Percentiles rank a stretch among this genome's conserved stretches.
Evolutionary conservation across 192 early-diverging fungal species (phyloP).

Genomic region (Backusella parvicylindrica): DNA sequence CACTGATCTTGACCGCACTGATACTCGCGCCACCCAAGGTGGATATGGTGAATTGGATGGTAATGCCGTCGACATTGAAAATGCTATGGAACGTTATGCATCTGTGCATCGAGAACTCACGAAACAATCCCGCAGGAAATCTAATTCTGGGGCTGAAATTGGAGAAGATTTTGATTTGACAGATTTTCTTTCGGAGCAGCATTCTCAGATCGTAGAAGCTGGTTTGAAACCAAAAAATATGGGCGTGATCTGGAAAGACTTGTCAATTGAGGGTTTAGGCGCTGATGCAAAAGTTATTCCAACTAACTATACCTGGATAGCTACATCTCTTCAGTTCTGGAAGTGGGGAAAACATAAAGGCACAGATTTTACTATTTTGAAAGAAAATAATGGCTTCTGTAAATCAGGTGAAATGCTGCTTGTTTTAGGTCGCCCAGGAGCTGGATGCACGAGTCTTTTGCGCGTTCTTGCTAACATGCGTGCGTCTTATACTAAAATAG

Average conservation of each 20-base stretch:
- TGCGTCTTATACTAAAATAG: conserved; percentile 39
- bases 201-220: conserved; percentile 19
- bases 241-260: conserved; percentile 42
- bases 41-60: conserved; percentile 28
- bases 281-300: conserved; percentile 36
- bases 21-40: background rate
- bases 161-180: conserved; percentile 42
- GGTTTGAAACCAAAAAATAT: conserved; percentile 44
- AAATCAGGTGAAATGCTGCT: conserved; percentile 73
- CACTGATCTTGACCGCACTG: background rate
- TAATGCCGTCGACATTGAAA: conserved; percentile 31
- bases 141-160: background rate
- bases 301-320: conserved; percentile 18
- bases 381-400: conserved; percentile 60
- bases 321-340: conserved; percentile 20
- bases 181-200: conserved; percentile 28
- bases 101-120: conserved; percentile 18
- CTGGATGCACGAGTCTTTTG: conserved; percentile 63
- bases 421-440: conserved; percentile 67
- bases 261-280: conserved; percentile 36
- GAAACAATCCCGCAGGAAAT: conserved; percentile 16
- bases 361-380: conserved; percentile 49
- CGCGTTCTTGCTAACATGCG: conserved; percentile 55
- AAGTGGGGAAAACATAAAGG: conserved; percentile 13
- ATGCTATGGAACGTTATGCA: conserved; percentile 16